These are phyloP conservation scores for Panicum hallii DNA, from an alignment of 202 grass and related monocot species.

Conservation along the genomic window DNA sequence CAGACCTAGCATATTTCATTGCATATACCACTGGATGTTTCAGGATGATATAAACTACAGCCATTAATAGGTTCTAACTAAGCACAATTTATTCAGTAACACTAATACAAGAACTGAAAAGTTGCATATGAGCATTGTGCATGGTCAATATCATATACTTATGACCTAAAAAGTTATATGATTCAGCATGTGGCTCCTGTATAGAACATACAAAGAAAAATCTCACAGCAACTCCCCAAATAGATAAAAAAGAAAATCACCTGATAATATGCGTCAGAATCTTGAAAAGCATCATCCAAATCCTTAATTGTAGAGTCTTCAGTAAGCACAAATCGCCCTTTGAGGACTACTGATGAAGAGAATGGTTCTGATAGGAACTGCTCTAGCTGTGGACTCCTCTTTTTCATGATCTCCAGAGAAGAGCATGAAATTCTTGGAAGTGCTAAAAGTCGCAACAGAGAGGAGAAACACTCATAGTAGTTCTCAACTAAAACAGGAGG, in stretches of 20 bases:
- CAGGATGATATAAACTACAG: constrained; percentile 15
- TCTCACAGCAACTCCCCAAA: constrained; percentile 18
- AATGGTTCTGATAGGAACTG: constrained; percentile 67
- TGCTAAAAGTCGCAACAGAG: constrained; percentile 71
- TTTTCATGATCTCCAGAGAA: constrained; percentile 78
- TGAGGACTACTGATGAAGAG: constrained; percentile 56
- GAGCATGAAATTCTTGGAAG: constrained; percentile 80
- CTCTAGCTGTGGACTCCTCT: constrained; percentile 65
- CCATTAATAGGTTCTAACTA: constrained; percentile 13
- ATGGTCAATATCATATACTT: constrained; percentile 22
- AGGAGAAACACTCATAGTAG: constrained; percentile 67
- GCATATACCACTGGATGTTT: constrained; percentile 1
- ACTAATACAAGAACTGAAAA: neutral
- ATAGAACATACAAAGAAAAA: constrained; percentile 16
- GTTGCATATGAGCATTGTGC: neutral
- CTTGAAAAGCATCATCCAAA: constrained; percentile 76
- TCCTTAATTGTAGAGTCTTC: constrained; percentile 65
- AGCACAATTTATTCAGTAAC: constrained; percentile 24
- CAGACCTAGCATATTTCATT: constrained; percentile 12
- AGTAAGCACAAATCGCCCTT: constrained; percentile 62
- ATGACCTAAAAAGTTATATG: constrained; percentile 6
- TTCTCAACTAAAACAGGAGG: constrained; percentile 75
- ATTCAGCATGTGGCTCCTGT: neutral
- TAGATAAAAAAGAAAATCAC: constrained; percentile 49
- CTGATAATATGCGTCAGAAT: constrained; percentile 77